A percentile compares a stretch with the other conserved stretches of the same genome.
These are phyloP conservation scores for Sporopachydermia lactativora DNA, from an alignment of 805 yeast species.

Conservation along the genomic window DNA sequence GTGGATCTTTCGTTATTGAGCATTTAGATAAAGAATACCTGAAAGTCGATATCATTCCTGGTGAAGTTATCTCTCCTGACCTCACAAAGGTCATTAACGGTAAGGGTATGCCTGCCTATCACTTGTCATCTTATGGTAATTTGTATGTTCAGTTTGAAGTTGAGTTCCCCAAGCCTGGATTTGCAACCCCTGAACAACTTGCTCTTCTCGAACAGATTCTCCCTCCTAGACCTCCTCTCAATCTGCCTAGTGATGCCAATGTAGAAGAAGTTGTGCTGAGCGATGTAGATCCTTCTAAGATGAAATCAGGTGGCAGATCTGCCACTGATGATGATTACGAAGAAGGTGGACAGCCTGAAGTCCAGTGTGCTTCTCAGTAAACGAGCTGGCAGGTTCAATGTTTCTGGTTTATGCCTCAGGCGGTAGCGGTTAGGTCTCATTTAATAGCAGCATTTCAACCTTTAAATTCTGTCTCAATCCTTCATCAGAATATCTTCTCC, in stretches of 20 bases:
- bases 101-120: constrained; percentile 95
- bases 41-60: constrained; percentile 72
- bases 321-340: constrained; percentile 31
- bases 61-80: constrained; percentile 87
- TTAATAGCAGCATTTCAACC: too few species aligned
- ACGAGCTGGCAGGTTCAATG: too few species aligned
- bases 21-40: constrained; percentile 89
- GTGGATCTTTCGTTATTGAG: constrained; percentile 80
- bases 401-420: too few species aligned
- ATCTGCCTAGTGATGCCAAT: constrained; percentile 56
- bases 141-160: constrained; percentile 74
- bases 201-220: constrained; percentile 58
- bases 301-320: constrained; percentile 27
- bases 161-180: constrained; percentile 72
- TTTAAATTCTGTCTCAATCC: too few species aligned
- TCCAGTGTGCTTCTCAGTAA: constrained; percentile 18
- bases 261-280: constrained; percentile 70
- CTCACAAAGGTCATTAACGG: constrained; percentile 66
- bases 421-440: too few species aligned
- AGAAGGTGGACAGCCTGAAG: constrained; percentile 23
- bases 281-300: constrained; percentile 54
- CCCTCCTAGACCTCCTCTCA: constrained; percentile 49
- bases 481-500: too few species aligned
- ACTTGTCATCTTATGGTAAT: constrained; percentile 82
- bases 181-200: constrained; percentile 56